Evolutionary conservation across 139 green algal genomes (phyloP).

Genomic region (Chlamydomonas schloesseri): DNA sequence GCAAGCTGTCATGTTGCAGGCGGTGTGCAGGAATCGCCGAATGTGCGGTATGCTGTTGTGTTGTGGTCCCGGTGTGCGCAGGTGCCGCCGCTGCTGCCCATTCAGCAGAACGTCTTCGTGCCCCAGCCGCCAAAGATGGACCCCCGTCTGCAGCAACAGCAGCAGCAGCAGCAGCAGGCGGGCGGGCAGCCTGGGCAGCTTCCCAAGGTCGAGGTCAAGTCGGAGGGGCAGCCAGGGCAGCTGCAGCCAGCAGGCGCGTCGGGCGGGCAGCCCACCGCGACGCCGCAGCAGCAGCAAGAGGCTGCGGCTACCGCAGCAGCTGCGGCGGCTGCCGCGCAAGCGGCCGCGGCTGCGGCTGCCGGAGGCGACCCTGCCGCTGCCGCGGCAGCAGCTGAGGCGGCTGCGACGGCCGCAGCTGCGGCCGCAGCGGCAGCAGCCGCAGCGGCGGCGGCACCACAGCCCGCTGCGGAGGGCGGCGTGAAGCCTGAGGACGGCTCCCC

Average conservation of each 20-base stretch:
- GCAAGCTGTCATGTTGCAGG: too few species aligned
- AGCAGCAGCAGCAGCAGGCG: not conserved
- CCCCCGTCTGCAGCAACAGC: not conserved
- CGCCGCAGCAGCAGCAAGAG: conserved; percentile 18
- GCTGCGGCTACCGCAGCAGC: not conserved
- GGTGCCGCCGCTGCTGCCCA: conserved; percentile 70
- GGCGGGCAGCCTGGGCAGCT: not conserved
- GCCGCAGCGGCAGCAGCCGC: too few species aligned
- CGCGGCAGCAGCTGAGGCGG: too few species aligned
- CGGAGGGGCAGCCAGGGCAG: conserved; percentile 16
- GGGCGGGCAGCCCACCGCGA: not conserved
- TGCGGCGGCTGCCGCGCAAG: conserved; percentile 4
- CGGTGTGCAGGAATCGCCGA: too few species aligned
- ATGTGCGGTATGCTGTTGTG: too few species aligned
- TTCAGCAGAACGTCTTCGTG: conserved; percentile 66
- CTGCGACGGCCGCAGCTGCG: too few species aligned
- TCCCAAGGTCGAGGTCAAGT: conserved; percentile 12
- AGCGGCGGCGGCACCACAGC: too few species aligned
- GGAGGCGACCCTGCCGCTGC: not conserved
- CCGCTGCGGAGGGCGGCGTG: too few species aligned
- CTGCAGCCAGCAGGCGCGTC: conserved; percentile 15
- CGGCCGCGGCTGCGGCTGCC: not conserved
- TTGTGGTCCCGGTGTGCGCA: too few species aligned
- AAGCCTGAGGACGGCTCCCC: too few species aligned
- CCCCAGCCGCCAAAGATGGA: conserved; percentile 9